Base-by-base conservation (phyloP, 2,329 filamentous ascomycete species). In the Endoconidiophora laricicola region DNA sequence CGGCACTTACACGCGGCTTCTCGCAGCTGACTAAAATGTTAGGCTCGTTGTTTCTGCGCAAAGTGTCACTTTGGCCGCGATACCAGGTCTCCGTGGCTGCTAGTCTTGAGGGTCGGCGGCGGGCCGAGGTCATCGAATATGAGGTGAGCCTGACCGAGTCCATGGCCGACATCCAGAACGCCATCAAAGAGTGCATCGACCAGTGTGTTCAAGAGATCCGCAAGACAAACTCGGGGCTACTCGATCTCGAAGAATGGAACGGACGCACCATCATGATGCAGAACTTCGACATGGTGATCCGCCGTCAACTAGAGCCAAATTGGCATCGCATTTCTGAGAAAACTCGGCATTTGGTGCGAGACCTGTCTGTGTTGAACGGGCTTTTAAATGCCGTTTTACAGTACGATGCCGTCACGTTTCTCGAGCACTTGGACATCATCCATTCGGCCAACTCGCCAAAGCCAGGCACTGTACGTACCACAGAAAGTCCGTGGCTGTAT, bases 251-350 rank as follows among this genome's bases (percentile, higher is more conserved):
- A 53, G 88, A 95, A 60, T 96, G 90, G 90, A 95, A 86, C 46
- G 71, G 94, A 16, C 90, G 96, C 63, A 95, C 85, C 60, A 90
- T 90, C 36, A 67, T 96, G 54, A 83, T 95, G 56, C 85, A 83
- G 60, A 94, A 87, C 59, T 98, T 98, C 62, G 91, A 96, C 62
- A 71, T 84, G 54, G 82, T 88, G 50, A 79, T 98, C 46, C 76
- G 90, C 54, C 76, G 88, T 52, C 91, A 98, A 63, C 69, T 98
- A 16, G 88, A 96, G 60, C 88, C 90, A 3, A 88, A 96, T 52
- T 98, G 91, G 91, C 91, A 98, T 67, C 79, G 91, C 49, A 85
- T 94, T 47, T 95, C 84, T 62, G 94, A 85, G 73, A 87, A 91
- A 64, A 96, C 90, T 2, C 86, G 83, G 59, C 88, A 95, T 64